Conservation (phyloP, 352 stramenopile genomes). For the Globisporangium ultimum region DNA sequence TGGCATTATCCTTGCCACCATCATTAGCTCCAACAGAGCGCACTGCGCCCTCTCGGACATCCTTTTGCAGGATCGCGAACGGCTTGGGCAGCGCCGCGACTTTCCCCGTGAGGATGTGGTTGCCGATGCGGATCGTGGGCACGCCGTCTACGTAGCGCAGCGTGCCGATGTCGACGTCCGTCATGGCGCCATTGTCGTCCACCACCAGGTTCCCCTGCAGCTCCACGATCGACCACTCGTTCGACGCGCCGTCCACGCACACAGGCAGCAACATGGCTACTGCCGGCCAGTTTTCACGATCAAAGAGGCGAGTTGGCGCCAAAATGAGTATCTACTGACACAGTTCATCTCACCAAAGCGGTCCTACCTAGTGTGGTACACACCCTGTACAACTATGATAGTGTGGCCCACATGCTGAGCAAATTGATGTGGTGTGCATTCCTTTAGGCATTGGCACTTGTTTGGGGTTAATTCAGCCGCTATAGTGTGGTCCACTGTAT, state of each 20-base stretch:
- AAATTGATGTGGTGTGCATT: too few species aligned
- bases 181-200: constrained; percentile 28
- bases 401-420: not conserved
- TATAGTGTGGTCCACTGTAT: not conserved
- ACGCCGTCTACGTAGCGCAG: constrained; percentile 64
- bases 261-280: constrained; percentile 67
- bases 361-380: not conserved
- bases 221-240: constrained; percentile 84
- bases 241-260: constrained; percentile 50
- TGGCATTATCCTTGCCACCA: not conserved
- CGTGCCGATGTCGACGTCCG: constrained; percentile 51
- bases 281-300: not conserved
- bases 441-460: too few species aligned
- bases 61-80: constrained; percentile 73
- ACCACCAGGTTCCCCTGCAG: constrained; percentile 73
- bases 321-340: not conserved
- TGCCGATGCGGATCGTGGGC: constrained; percentile 79
- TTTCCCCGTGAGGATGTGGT: constrained; percentile 78
- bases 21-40: not conserved
- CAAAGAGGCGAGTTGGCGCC: not conserved
- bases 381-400: not conserved
- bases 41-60: not conserved
- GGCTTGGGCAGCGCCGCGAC: constrained; percentile 63
- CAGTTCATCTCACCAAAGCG: not conserved
- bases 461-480: not conserved